Percentiles rank a stretch among this genome's conserved stretches.
Evolutionary conservation across 2,329 filamentous ascomycete genomes (phyloP).

Genomic region (Phaeosphaeria sp.): DNA sequence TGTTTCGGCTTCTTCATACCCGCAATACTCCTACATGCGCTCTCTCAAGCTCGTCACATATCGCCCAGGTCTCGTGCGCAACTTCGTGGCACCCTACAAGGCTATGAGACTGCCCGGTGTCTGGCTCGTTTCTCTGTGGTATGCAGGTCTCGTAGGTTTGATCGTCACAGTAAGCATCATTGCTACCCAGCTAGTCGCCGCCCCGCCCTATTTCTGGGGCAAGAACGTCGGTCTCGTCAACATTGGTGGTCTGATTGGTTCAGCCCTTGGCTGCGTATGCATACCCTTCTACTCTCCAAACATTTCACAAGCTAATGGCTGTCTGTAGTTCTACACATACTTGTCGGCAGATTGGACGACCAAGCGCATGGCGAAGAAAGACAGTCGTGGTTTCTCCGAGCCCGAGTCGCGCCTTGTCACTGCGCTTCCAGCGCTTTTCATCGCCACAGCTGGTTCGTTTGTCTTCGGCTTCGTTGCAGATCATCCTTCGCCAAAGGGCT

Average conservation of each 20-base stretch:
- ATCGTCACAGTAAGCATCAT: conserved; percentile 49
- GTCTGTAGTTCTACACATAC: conserved; percentile 40
- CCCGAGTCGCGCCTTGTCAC: conserved; percentile 49
- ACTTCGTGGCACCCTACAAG: conserved; percentile 48
- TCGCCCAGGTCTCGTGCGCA: conserved; percentile 39
- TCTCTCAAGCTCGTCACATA: conserved; percentile 48
- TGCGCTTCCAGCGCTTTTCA: conserved; percentile 47
- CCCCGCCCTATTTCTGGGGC: conserved; percentile 52
- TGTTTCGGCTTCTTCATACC: conserved; percentile 21
- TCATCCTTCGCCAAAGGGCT: conserved; percentile 43
- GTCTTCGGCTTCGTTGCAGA: conserved; percentile 50
- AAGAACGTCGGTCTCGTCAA: conserved; percentile 48
- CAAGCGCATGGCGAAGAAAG: conserved; percentile 45
- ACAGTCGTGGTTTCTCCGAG: conserved; percentile 47
- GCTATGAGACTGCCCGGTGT: conserved; percentile 50
- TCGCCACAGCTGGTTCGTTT: conserved; percentile 47
- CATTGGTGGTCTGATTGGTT: conserved; percentile 47
- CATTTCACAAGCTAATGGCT: background rate
- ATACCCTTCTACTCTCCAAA: background rate
- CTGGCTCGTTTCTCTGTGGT: conserved; percentile 51
- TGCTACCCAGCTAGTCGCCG: conserved; percentile 45
- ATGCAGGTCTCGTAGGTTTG: conserved; percentile 51
- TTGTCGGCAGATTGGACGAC: conserved; percentile 46
- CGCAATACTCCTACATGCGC: conserved; percentile 41
- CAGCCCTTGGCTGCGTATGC: conserved; percentile 41